Percentiles rank a stretch among this genome's conserved stretches.
Conservation (phyloP, 73 alveolate genomes). For the Paramecium primaurelia region DNA sequence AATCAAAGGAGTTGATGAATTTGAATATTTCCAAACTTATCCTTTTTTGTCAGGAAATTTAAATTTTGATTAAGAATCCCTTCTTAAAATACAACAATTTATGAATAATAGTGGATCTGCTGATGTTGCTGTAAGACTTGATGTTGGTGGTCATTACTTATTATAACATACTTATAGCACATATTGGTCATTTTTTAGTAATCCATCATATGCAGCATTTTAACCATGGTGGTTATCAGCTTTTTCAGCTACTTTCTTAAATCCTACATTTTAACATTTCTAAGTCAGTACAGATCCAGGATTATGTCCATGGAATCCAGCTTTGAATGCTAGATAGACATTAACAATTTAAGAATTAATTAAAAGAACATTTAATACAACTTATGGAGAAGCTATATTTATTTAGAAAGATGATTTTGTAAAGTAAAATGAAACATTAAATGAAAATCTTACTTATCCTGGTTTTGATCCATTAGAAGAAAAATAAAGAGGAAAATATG, state of each 20-base stretch:
- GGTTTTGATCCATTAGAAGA: neutral
- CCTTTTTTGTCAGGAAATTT: neutral
- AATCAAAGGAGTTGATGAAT: neutral
- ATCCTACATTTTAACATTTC: neutral
- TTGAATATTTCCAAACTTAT: neutral
- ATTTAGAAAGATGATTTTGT: neutral
- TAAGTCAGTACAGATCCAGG: neutral
- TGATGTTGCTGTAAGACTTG: conserved; percentile 7
- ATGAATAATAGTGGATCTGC: conserved; percentile 19
- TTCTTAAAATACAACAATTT: neutral
- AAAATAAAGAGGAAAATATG: neutral
- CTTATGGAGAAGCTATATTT: neutral
- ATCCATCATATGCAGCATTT: neutral
- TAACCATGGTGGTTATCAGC: conserved; percentile 41
- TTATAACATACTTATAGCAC: neutral
- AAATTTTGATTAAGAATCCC: neutral
- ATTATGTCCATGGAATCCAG: conserved; percentile 19
- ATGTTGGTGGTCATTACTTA: conserved; percentile 42
- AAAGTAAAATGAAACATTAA: neutral
- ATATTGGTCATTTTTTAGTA: conserved; percentile 7
- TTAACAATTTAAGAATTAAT: neutral
- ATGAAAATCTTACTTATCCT: neutral
- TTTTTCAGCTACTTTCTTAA: neutral
- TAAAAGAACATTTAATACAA: neutral
- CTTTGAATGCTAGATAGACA: neutral